A percentile compares a stretch with the other conserved stretches of the same genome.
Evolutionary conservation across 2,329 filamentous ascomycete species (phyloP).

Genomic region (Arthroderma sp.): DNA sequence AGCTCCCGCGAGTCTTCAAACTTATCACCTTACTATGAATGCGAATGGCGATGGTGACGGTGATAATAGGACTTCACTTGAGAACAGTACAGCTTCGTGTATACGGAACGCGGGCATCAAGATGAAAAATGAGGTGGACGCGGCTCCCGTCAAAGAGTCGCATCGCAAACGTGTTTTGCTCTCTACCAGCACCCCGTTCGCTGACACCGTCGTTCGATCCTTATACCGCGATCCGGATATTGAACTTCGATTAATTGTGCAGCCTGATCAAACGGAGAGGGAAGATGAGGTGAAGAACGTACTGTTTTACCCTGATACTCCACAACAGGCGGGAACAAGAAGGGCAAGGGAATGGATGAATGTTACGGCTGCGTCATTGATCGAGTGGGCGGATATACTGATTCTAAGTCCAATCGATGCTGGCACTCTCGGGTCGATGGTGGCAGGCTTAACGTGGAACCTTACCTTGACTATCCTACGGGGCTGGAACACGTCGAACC

Average conservation of each 20-base stretch:
- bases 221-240: slow-evolving; percentile 26
- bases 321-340: slow-evolving; percentile 24
- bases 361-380: slow-evolving; percentile 46
- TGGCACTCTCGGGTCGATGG: slow-evolving; percentile 74
- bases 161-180: slow-evolving; percentile 21
- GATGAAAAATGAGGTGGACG: too few relatives aligned
- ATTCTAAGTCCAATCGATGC: slow-evolving; percentile 76
- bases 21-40: not conserved
- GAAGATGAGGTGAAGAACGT: slow-evolving; percentile 22
- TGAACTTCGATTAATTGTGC: slow-evolving; percentile 30
- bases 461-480: slow-evolving; percentile 68
- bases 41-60: not conserved
- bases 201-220: slow-evolving; percentile 25
- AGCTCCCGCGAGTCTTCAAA: too few relatives aligned
- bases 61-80: not conserved
- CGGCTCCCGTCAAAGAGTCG: too few relatives aligned
- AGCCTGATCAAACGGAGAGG: slow-evolving; percentile 15
- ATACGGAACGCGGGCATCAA: not conserved
- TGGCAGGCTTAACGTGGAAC: slow-evolving; percentile 69
- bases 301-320: slow-evolving; percentile 28
- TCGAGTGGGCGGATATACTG: slow-evolving; percentile 77
- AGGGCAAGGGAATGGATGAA: slow-evolving; percentile 28
- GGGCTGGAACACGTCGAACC: slow-evolving; percentile 78
- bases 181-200: slow-evolving; percentile 29
- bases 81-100: not conserved